These are phyloP conservation scores for Scopulariopsis brevicaulis DNA, from an alignment of 2,329 filamentous ascomycete species.

Conservation along the genomic window DNA sequence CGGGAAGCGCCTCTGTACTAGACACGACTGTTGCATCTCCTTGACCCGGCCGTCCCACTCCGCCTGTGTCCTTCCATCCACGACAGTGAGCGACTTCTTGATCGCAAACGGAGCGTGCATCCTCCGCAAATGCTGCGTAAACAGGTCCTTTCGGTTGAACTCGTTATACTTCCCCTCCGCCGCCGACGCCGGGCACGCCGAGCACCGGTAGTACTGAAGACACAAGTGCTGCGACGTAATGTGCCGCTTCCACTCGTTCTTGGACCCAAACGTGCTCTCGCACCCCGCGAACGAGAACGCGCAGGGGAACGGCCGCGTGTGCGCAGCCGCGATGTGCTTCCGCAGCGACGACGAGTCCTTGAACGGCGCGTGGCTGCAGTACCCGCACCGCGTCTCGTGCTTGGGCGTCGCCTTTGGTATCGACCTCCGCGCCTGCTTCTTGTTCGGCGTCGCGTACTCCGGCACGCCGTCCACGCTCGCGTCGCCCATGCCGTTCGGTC, in stretches of 20 bases:
- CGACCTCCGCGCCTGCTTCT: conserved; percentile 24
- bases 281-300: conserved; percentile 81
- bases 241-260: conserved; percentile 97
- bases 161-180: conserved; percentile 49
- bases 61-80: conserved; percentile 44
- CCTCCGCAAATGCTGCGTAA: conserved; percentile 83
- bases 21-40: conserved; percentile 64
- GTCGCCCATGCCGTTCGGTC: neutral
- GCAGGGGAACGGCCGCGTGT: conserved; percentile 70
- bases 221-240: conserved; percentile 82
- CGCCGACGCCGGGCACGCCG: conserved; percentile 42
- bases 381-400: conserved; percentile 48
- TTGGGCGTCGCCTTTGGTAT: conserved; percentile 36
- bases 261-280: conserved; percentile 72
- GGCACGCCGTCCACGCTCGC: neutral
- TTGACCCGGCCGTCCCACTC: conserved; percentile 57
- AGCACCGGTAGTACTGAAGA: conserved; percentile 53
- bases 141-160: conserved; percentile 94
- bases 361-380: conserved; percentile 54
- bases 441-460: conserved; percentile 11
- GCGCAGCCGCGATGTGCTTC: conserved; percentile 57
- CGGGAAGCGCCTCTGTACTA: conserved; percentile 54
- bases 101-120: conserved; percentile 75
- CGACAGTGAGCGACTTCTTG: conserved; percentile 43
- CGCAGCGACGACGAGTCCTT: conserved; percentile 55